Base-by-base conservation (phyloP, 2,329 filamentous ascomycete genomes). In the Cryphonectria japonica region DNA sequence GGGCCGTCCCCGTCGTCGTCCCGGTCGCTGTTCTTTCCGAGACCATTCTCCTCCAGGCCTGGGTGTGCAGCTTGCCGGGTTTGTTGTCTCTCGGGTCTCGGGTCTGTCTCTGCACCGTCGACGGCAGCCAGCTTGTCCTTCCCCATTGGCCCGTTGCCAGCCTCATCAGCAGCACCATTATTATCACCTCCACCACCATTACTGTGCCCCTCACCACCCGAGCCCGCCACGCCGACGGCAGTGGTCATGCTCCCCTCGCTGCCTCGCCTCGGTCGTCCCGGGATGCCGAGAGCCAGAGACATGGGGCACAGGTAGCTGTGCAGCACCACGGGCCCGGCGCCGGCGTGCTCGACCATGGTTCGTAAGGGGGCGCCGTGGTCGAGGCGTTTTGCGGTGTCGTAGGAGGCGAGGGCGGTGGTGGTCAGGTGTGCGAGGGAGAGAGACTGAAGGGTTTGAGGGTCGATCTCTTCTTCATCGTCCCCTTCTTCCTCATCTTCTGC, bases 261-360 rank as follows among this genome's bases (percentile, higher is more conserved):
- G 16, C 5, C 22, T 32, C 62, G 65, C 3, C 34, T 50, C 32
- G 13, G 39, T 7, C 60, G 41, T n/a, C 68, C 69, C 0, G 72
- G 70, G 0, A 50, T 43, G 59, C 71, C 72, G 11, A 73, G 63
- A 4, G 66, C 68, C 1, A 72, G 71, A 0, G 67, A 69, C 72
- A 73, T 73, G 61, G 72, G 72, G 65, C 72, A 73, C 52, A 73
- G 62, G 70, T 72, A 73, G 68, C 67, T 68, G 69, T 73, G 70
- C 1, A 84, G 75, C 61, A 84, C 78, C 65, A 84, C 78, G 74
- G 83, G 78, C 32, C 82, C 82, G 65, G 79, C 79, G 54, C 82
- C 79, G 2, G 80, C 80, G 76, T 87, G 86, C 77, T 90, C 88
- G 76, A 90, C 84, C 78, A 90, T 86, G 73, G 90, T 83, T 77